Conservation (phyloP, 495 filamentous ascomycete genomes). For the Aspergillus saccharolyticus region DNA sequence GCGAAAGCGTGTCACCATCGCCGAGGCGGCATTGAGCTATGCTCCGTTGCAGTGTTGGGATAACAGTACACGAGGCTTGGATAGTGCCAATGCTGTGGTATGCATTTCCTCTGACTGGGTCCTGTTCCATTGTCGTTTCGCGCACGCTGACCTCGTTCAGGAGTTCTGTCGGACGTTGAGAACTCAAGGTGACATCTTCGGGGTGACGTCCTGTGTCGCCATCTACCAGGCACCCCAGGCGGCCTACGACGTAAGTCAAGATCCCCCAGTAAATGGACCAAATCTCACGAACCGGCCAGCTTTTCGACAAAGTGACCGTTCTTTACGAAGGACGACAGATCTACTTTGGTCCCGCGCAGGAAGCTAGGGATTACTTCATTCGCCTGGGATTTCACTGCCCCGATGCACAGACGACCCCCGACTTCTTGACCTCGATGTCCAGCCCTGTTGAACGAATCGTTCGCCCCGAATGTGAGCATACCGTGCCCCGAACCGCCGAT, state of each 20-base stretch:
- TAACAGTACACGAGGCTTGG: constrained; percentile 77
- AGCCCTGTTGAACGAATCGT: constrained; percentile 56
- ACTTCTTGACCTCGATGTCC: constrained; percentile 68
- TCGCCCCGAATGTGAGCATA: constrained; percentile 52
- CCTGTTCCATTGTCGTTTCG: constrained; percentile 63
- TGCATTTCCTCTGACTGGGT: constrained; percentile 38
- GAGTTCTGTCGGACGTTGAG: constrained; percentile 60
- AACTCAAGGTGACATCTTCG: constrained; percentile 62
- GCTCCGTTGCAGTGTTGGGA: constrained; percentile 73
- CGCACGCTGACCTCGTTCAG: constrained; percentile 67
- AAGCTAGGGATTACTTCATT: constrained; percentile 55
- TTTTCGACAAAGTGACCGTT: constrained; percentile 55
- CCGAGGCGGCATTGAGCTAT: constrained; percentile 59
- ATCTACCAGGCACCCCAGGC: constrained; percentile 77
- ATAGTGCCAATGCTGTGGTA: constrained; percentile 75
- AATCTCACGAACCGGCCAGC: constrained; percentile 45
- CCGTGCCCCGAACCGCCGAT: constrained; percentile 61
- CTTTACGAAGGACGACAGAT: constrained; percentile 60
- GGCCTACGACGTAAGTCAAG: constrained; percentile 52
- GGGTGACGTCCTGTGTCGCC: constrained; percentile 66
- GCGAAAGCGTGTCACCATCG: constrained; percentile 57
- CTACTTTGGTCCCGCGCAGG: constrained; percentile 51
- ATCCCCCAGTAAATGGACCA: constrained; percentile 38
- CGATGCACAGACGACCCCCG: constrained; percentile 54
- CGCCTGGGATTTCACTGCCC: constrained; percentile 53